These are phyloP conservation scores for Tephrocybe sp. DNA, from an alignment of 768 basidiomycete species.

Conservation along the genomic window DNA sequence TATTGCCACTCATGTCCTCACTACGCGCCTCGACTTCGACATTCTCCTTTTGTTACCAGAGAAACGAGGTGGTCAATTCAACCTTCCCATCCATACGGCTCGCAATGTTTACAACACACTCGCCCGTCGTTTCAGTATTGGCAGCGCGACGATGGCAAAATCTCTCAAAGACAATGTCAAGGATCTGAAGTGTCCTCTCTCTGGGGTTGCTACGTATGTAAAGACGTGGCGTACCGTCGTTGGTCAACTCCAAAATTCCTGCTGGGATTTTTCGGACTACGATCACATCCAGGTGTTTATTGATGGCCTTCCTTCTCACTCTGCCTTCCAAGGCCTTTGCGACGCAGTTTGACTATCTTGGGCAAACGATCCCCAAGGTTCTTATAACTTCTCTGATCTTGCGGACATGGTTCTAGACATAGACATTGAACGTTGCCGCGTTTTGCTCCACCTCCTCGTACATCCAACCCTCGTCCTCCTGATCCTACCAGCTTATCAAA, in stretches of 20 bases:
- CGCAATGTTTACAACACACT: neutral
- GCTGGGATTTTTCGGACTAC: conserved; percentile 2
- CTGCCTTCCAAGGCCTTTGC: neutral
- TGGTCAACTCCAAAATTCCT: neutral
- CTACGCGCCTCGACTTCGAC: neutral
- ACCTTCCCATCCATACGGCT: neutral
- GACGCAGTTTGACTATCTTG: neutral
- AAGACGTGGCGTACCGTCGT: neutral
- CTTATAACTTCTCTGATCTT: neutral
- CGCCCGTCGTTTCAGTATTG: neutral
- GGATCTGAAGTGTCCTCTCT: neutral
- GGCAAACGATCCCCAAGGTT: too few species aligned
- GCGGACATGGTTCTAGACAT: neutral
- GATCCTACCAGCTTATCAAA: too few species aligned
- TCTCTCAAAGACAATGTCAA: neutral
- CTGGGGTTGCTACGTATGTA: neutral
- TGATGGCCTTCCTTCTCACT: neutral
- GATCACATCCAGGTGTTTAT: conserved; percentile 2
- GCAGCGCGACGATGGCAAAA: neutral
- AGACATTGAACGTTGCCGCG: neutral
- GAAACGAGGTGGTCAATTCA: neutral
- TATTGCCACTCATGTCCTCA: neutral
- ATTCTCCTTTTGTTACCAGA: neutral
- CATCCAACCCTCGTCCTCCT: neutral
- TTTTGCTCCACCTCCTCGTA: neutral